These are phyloP conservation scores for Garcia nutans DNA, from an alignment of 345 rosid species.

Conservation along the genomic window DNA sequence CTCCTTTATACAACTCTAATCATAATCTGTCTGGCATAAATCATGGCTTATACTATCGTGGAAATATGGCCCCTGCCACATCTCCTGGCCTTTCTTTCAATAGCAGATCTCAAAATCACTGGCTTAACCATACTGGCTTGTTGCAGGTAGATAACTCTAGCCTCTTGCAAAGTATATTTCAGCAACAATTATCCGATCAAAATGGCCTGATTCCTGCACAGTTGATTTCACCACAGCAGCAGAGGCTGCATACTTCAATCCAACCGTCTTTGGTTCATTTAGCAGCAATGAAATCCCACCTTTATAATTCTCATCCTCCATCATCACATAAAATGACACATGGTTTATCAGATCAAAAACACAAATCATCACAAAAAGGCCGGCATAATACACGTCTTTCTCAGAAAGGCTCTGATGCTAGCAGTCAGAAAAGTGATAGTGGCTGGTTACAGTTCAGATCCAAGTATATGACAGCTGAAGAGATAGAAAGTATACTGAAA, in stretches of 20 bases:
- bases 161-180: constrained; percentile 59
- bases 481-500: constrained; percentile 90
- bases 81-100: constrained; percentile 70
- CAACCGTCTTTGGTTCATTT: constrained; percentile 70
- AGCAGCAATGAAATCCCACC: constrained; percentile 70
- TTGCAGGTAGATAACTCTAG: constrained; percentile 67
- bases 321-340: constrained; percentile 56
- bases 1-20: constrained; percentile 59
- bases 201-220: constrained; percentile 65
- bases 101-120: constrained; percentile 66
- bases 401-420: constrained; percentile 64
- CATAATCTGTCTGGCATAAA: constrained; percentile 58
- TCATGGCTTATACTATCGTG: constrained; percentile 62
- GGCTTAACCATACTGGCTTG: constrained; percentile 73
- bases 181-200: constrained; percentile 64
- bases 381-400: constrained; percentile 58
- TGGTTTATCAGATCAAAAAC: constrained; percentile 61
- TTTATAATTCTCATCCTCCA: constrained; percentile 53
- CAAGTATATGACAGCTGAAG: constrained; percentile 93
- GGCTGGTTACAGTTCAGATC: constrained; percentile 71
- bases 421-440: constrained; percentile 81
- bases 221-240: constrained; percentile 60
- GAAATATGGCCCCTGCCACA: constrained; percentile 56
- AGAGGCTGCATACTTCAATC: constrained; percentile 47
- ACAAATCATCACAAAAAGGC: constrained; percentile 65